Percentiles rank a stretch among this genome's conserved stretches.
phyloP scores from a whole-genome alignment of 1,284 basidiomycete species.

The Sporisorium sorghi region DNA sequence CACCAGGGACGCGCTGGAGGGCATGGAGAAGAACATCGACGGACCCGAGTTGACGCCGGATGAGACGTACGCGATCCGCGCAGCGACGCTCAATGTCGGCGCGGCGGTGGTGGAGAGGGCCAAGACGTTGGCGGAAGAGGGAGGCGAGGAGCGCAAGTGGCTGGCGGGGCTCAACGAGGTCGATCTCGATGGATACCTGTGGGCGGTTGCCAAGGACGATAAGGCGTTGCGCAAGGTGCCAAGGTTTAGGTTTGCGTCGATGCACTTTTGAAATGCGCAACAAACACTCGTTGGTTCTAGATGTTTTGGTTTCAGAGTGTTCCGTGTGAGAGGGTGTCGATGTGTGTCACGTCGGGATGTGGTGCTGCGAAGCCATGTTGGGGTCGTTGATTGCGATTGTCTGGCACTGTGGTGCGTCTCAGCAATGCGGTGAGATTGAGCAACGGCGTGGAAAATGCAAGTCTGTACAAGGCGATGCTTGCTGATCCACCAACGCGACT shows the following conservation, averaged over 20 bases:
- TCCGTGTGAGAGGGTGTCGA: too few species aligned
- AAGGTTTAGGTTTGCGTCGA: slow-evolving; percentile 33
- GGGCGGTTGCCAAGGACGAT: slow-evolving; percentile 62
- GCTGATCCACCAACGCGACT: too few species aligned
- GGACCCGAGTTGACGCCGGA: slow-evolving; percentile 42
- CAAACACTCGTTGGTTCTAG: too few species aligned
- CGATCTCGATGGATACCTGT: slow-evolving; percentile 65
- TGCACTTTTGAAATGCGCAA: slow-evolving; percentile 45
- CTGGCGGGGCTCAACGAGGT: slow-evolving; percentile 55
- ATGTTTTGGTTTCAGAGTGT: too few species aligned
- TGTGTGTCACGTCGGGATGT: too few species aligned
- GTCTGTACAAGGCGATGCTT: too few species aligned
- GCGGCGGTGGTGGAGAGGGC: slow-evolving; percentile 44
- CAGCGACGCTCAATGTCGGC: slow-evolving; percentile 56
- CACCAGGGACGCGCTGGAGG: not conserved
- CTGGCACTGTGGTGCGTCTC: too few species aligned
- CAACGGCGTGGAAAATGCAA: too few species aligned
- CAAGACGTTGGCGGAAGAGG: slow-evolving; percentile 28
- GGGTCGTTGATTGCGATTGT: too few species aligned
- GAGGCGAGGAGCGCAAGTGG: slow-evolving; percentile 17
- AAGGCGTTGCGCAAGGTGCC: slow-evolving; percentile 53
- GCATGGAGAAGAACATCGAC: not conserved
- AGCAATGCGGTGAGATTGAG: too few species aligned
- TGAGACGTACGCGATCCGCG: slow-evolving; percentile 61
- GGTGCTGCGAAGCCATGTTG: too few species aligned